Evolutionary conservation across 192 early-diverging fungal species (phyloP).

Genomic region (Cladochytrium replicatum): DNA sequence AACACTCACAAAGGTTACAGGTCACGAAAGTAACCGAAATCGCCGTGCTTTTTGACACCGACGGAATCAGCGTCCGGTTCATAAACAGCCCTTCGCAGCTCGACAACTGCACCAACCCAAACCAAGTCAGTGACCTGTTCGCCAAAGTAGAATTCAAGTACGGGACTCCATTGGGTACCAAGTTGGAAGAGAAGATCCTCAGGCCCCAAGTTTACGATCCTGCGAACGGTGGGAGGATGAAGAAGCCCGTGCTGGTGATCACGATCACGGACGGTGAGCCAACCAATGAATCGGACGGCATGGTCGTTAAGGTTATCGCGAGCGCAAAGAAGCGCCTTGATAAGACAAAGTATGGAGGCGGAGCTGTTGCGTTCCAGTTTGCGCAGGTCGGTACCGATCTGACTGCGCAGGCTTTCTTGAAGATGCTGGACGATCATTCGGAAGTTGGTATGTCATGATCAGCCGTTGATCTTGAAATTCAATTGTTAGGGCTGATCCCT

Average conservation of each 20-base stretch:
- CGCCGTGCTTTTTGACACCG: slow-evolving; percentile 14
- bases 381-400: slow-evolving; percentile 20
- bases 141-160: slow-evolving; percentile 14
- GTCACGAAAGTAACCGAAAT: slow-evolving; percentile 16
- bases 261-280: slow-evolving; percentile 25
- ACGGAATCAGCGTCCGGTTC: slow-evolving; percentile 22
- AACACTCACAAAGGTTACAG: no score
- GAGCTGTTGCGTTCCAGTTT: slow-evolving; percentile 19
- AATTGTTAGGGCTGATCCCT: no score
- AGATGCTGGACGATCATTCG: slow-evolving; percentile 13
- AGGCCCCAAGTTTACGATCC: slow-evolving; percentile 9
- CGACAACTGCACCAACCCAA: slow-evolving; percentile 11
- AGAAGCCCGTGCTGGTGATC: slow-evolving; percentile 19
- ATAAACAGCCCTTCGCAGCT: slow-evolving; percentile 17
- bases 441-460: no score
- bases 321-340: slow-evolving; percentile 4
- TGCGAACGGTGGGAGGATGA: neutral
- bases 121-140: slow-evolving; percentile 8
- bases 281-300: slow-evolving; percentile 6
- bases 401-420: slow-evolving; percentile 18
- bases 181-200: slow-evolving; percentile 19
- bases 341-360: slow-evolving; percentile 7
- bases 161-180: slow-evolving; percentile 19
- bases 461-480: no score
- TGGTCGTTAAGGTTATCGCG: slow-evolving; percentile 11